Conservation (phyloP, 768 basidiomycete species). For the Mycena belliarum region DNA sequence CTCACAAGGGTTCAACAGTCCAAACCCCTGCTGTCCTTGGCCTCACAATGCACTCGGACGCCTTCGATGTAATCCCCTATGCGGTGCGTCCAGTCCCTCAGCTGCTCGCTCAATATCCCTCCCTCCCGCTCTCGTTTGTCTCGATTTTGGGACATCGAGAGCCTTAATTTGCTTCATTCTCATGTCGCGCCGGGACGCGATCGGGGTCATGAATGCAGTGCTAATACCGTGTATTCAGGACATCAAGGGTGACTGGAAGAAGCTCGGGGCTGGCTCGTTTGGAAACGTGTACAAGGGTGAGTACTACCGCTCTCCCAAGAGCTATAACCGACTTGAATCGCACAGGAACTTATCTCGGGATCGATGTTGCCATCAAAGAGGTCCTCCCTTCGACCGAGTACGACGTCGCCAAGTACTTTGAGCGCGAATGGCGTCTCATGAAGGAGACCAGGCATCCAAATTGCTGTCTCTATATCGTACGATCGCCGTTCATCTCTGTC, state of each 20-base stretch:
- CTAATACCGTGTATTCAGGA: slow-evolving; percentile 48
- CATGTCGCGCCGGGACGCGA: slow-evolving; percentile 6
- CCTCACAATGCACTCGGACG: slow-evolving; percentile 49
- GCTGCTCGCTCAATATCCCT: too few relatives aligned
- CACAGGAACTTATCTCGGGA: slow-evolving; percentile 85
- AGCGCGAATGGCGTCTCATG: slow-evolving; percentile 98
- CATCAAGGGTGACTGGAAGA: slow-evolving; percentile 86
- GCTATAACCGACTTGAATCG: neutral
- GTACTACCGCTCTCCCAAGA: neutral
- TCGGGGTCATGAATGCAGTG: neutral
- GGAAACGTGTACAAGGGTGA: slow-evolving; percentile 89
- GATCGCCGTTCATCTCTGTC: slow-evolving; percentile 61
- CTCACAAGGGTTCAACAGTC: neutral
- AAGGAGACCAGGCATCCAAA: slow-evolving; percentile 45
- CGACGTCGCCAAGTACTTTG: slow-evolving; percentile 96
- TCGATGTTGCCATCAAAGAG: slow-evolving; percentile 96
- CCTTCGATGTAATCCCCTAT: slow-evolving; percentile 88
- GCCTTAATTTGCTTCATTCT: neutral
- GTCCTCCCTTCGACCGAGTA: slow-evolving; percentile 90
- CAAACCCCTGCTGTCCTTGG: neutral
- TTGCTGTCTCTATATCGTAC: slow-evolving; percentile 12
- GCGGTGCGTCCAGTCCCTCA: slow-evolving; percentile 49
- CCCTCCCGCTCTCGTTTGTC: too few relatives aligned
- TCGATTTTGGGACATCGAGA: too few relatives aligned
- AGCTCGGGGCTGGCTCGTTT: slow-evolving; percentile 89